Base-by-base conservation (phyloP, 2,329 filamentous ascomycete species). In the Gliomastix tumulicola region DNA sequence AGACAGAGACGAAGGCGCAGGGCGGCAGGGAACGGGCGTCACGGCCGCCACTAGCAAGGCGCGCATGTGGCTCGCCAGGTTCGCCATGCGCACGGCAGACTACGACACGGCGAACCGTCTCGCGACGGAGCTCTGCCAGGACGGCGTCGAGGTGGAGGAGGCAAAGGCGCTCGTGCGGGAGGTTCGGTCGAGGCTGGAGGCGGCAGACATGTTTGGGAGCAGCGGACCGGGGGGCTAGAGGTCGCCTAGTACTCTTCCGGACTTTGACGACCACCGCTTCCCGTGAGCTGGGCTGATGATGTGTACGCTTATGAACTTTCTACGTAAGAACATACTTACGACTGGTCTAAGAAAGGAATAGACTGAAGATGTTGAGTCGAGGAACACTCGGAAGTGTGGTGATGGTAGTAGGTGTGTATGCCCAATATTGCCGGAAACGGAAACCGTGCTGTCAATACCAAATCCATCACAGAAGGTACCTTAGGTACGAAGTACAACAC, bases 61-160 rank as follows among this genome's bases (percentile, higher is more conserved):
- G 7, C 76, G 92, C 17, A 79, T 96, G 69, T 98, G 92, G 92
- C 76, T 98, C 39, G 92, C 92, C 13, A 78, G 80, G 38, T 84
- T 82, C 63, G 84, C 88, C 11, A 84, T 94, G 64, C 73, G 76
- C 25, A 76, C 74, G 10, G 79, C 80, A 27, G 88, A 95, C 57
- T 86, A 86, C 49, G 68, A 72, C 21, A 75, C 84, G 16, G 87
- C 88, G 5, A 84, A 84, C 61, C 78, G 87, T 43, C 65, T 97
- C 30, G 89, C 88, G 1, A 88, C 82, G 42, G 92, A 98, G 61
- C 67, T 98, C 32, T 96, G 89, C 56, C 88, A 96, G 60, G 92
- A 98, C 59, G 92, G 92, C 1, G 82, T 94, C 19, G 92, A 97
- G 60, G 88, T 97, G 3, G 92, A 98, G 56, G 92, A 98, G 60